Conservation (phyloP, 2,329 filamentous ascomycete species). For the Talaromyces funiculosus region DNA sequence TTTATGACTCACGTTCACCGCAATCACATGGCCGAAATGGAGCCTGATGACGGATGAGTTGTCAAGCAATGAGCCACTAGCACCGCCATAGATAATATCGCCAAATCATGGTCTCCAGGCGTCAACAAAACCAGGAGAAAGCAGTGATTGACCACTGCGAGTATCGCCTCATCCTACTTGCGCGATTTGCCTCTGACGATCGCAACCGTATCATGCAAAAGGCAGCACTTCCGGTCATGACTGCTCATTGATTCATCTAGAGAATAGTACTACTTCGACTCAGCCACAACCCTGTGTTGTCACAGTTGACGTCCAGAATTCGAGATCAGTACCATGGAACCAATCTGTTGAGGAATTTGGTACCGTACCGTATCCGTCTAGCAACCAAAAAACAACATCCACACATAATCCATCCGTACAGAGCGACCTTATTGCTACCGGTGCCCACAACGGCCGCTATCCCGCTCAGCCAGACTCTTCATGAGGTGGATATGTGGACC, state of each 20-base stretch:
- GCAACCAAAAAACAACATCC: neutral
- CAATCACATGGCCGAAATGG: neutral
- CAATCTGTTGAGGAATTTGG: neutral
- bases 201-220: neutral
- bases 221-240: neutral
- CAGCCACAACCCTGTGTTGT: neutral
- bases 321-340: neutral
- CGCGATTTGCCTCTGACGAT: neutral
- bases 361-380: neutral
- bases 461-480: constrained; percentile 6
- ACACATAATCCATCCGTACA: neutral
- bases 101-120: neutral
- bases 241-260: neutral
- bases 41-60: constrained; percentile 3
- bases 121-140: neutral
- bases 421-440: neutral
- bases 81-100: neutral
- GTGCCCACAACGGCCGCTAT: constrained; percentile 11
- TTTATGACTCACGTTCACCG: neutral
- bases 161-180: neutral
- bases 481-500: neutral
- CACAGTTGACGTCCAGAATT: neutral
- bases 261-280: neutral
- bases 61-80: neutral
- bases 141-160: neutral